A percentile compares a stretch with the other conserved stretches of the same genome.
Conservation (phyloP, 345 rosid species). For the Pugionium dolabratum region DNA sequence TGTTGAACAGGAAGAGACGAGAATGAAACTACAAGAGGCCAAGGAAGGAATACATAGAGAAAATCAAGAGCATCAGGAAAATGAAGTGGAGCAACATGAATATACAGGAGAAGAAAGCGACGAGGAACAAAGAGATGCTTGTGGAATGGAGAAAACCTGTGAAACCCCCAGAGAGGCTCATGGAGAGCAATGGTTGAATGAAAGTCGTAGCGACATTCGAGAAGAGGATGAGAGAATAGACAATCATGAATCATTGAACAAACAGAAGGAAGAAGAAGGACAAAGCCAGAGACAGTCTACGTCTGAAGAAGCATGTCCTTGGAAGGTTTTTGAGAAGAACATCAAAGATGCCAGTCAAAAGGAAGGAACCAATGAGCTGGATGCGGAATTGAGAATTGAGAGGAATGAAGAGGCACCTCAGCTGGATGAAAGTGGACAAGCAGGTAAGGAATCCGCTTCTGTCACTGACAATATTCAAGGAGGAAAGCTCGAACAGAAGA, state of each 20-base stretch:
- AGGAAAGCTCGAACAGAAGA: conserved; percentile 35
- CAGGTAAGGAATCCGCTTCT: conserved; percentile 28
- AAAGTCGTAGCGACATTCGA: conserved; percentile 29
- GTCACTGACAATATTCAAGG: conserved; percentile 23
- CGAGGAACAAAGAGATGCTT: conserved; percentile 39
- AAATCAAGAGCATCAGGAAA: conserved; percentile 49
- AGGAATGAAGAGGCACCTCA: conserved; percentile 36
- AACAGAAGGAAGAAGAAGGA: conserved; percentile 39
- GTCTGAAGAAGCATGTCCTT: conserved; percentile 37
- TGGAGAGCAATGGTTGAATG: conserved; percentile 42
- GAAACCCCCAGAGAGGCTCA: conserved; percentile 37
- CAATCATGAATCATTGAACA: conserved; percentile 19
- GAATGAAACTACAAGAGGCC: conserved; percentile 36
- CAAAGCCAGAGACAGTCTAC: conserved; percentile 32
- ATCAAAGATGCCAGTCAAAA: conserved; percentile 43
- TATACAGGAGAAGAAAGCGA: conserved; percentile 41
- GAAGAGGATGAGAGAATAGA: conserved; percentile 38
- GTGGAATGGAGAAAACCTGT: conserved; percentile 42
- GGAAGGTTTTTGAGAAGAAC: conserved; percentile 47
- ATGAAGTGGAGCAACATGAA: conserved; percentile 44
- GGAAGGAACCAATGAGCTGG: conserved; percentile 43
- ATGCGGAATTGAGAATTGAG: conserved; percentile 29
- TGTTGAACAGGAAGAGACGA: conserved; percentile 36
- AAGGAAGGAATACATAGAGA: conserved; percentile 30
- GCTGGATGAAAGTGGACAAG: conserved; percentile 30